phyloP scores from a whole-genome alignment of 2,329 filamentous ascomycete species.

The Fusarium liriodendri region DNA sequence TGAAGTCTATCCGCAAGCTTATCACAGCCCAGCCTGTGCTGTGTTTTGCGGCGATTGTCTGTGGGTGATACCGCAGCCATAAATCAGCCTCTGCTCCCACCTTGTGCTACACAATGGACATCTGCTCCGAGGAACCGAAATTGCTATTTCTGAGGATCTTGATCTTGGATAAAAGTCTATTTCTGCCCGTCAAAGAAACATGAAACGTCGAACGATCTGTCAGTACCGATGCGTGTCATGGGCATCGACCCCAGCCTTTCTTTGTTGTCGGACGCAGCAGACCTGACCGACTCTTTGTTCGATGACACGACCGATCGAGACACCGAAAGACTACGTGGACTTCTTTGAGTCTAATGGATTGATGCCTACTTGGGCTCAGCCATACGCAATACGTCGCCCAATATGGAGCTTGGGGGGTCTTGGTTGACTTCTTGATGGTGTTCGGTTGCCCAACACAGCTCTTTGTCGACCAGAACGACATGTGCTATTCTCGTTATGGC shows the following conservation, averaged over 20 bases:
- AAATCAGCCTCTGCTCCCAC: slow-evolving; percentile 35
- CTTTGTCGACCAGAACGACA: slow-evolving; percentile 22
- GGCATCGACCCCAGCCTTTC: background rate
- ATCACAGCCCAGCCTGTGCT: slow-evolving; percentile 18
- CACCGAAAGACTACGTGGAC: background rate
- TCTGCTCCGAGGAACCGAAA: background rate
- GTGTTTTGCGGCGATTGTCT: slow-evolving; percentile 21
- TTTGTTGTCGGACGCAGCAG: slow-evolving; percentile 13
- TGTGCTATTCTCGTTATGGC: slow-evolving; percentile 22
- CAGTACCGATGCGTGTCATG: slow-evolving; percentile 6
- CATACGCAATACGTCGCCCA: background rate
- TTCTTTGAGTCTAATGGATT: background rate
- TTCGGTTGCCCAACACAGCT: background rate
- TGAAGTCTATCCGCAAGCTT: slow-evolving; percentile 34
- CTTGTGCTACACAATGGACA: background rate
- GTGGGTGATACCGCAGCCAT: slow-evolving; percentile 33
- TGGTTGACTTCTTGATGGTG: background rate
- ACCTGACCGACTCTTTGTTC: slow-evolving; percentile 16
- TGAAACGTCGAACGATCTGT: background rate
- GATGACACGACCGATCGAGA: slow-evolving; percentile 3
- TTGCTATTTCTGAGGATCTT: background rate
- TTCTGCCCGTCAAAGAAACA: slow-evolving; percentile 27
- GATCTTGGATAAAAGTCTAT: slow-evolving; percentile 16
- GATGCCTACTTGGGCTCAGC: background rate
- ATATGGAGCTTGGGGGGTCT: slow-evolving; percentile 12